phyloP scores from a whole-genome alignment of 768 basidiomycete genomes.

The Dioszegia crocea region DNA sequence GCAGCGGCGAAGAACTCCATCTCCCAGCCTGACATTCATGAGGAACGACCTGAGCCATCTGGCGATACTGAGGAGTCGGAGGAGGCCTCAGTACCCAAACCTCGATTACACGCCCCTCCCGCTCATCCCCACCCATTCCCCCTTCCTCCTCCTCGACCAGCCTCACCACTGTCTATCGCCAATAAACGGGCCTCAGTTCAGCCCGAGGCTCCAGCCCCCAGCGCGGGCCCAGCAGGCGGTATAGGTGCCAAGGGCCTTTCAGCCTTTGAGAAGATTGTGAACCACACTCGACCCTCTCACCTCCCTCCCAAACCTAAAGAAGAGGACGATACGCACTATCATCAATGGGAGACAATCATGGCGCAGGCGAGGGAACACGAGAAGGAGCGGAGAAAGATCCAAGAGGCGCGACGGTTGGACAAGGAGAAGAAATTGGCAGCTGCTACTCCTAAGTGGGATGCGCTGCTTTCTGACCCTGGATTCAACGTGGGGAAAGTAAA shows the following conservation, averaged over 20 bases:
- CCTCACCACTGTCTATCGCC: background rate
- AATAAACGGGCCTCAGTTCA: background rate
- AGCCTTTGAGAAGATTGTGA: slow-evolving; percentile 37
- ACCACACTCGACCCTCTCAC: slow-evolving; percentile 41
- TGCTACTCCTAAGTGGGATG: slow-evolving; percentile 40
- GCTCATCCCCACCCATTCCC: slow-evolving; percentile 42
- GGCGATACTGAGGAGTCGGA: no score
- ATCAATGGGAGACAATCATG: slow-evolving; percentile 49
- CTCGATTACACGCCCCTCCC: slow-evolving; percentile 34
- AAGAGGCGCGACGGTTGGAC: slow-evolving; percentile 23
- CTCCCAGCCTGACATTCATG: background rate
- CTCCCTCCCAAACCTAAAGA: slow-evolving; percentile 44
- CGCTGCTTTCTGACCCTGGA: slow-evolving; percentile 24
- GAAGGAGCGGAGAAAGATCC: slow-evolving; percentile 21
- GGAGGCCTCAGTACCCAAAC: slow-evolving; percentile 1
- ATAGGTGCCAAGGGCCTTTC: slow-evolving; percentile 21
- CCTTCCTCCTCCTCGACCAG: slow-evolving; percentile 12
- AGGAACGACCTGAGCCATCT: background rate
- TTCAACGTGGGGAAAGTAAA: slow-evolving; percentile 28
- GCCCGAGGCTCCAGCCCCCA: slow-evolving; percentile 8
- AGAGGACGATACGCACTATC: slow-evolving; percentile 45
- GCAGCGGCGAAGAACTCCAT: background rate
- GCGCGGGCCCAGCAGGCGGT: background rate
- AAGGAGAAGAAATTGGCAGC: slow-evolving; percentile 36
- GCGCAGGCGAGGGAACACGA: slow-evolving; percentile 35